A percentile compares a stretch with the other conserved stretches of the same genome.
Evolutionary conservation across 164 flowering plant genomes (phyloP).

Genomic region (Nymphaea colorata): DNA sequence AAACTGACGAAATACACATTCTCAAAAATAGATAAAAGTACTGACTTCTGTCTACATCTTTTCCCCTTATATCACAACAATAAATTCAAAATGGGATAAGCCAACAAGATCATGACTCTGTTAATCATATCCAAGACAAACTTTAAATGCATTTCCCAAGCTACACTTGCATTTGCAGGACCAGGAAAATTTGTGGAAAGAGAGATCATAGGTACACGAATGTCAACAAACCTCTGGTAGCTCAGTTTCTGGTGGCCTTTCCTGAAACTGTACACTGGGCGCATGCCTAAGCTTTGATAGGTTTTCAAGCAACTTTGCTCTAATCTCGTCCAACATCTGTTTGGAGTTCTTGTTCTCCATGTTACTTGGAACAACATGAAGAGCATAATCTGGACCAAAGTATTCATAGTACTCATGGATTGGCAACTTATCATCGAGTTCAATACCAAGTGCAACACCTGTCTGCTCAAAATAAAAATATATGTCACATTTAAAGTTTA

Average conservation of each 20-base stretch:
- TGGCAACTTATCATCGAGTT: conserved; percentile 79
- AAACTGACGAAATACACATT: too few relatives aligned
- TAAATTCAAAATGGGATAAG: too few relatives aligned
- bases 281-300: conserved; percentile 74
- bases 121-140: too few relatives aligned
- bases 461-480: conserved; percentile 30
- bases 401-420: conserved; percentile 77
- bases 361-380: conserved; percentile 86
- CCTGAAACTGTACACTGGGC: conserved; percentile 76
- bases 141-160: too few relatives aligned
- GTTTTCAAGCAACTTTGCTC: conserved; percentile 51
- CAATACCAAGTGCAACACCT: conserved; percentile 73
- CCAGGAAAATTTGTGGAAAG: too few relatives aligned
- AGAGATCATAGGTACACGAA: not conserved
- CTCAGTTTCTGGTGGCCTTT: conserved; percentile 64
- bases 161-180: too few relatives aligned
- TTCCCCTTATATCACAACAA: too few relatives aligned
- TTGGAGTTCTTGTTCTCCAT: conserved; percentile 83
- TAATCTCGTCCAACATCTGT: conserved; percentile 48
- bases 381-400: conserved; percentile 79
- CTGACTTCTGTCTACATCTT: too few relatives aligned
- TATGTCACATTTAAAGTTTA: too few relatives aligned
- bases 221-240: conserved; percentile 47
- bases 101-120: too few relatives aligned
- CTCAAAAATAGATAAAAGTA: too few relatives aligned